Evolutionary conservation across 83 land plant genomes (phyloP).

Genomic region (Isoetes engelmannii): DNA sequence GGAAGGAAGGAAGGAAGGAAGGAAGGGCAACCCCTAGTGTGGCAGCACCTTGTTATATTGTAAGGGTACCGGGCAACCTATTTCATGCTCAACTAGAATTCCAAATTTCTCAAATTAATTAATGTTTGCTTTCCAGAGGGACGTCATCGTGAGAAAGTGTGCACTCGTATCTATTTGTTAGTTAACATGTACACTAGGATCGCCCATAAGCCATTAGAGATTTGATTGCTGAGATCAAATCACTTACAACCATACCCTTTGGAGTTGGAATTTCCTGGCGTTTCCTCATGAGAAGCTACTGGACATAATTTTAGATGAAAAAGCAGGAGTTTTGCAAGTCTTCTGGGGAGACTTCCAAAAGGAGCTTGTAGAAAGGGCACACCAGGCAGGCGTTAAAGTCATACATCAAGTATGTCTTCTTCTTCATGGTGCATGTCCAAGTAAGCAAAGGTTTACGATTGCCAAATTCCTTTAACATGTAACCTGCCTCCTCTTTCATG

Average conservation of each 20-base stretch:
- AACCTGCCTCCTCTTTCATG: too few relatives aligned
- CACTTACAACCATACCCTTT: constrained; percentile 67
- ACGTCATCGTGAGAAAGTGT: too few relatives aligned
- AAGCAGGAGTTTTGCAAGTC: constrained; percentile 55
- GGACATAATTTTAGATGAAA: constrained; percentile 53
- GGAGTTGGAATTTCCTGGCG: constrained; percentile 59
- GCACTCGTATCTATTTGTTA: background rate
- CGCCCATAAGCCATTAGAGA: constrained; percentile 53
- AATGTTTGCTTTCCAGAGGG: too few relatives aligned
- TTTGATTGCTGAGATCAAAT: constrained; percentile 50
- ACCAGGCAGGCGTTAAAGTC: constrained; percentile 64
- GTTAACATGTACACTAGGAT: constrained; percentile 30
- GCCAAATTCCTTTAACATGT: too few relatives aligned
- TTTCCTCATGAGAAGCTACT: constrained; percentile 63
- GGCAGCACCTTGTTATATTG: too few relatives aligned
- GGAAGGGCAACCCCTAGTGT: too few relatives aligned
- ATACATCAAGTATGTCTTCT: constrained; percentile 54
- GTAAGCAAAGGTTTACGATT: too few relatives aligned
- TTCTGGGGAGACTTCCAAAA: constrained; percentile 63
- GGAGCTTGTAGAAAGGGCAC: constrained; percentile 52
- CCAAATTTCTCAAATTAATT: too few relatives aligned
- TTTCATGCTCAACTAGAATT: too few relatives aligned
- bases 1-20: too few relatives aligned
- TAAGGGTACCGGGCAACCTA: too few relatives aligned
- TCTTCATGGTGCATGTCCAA: background rate